Base-by-base conservation (phyloP, 2,329 filamentous ascomycete species). In the Xylaria polymorpha region DNA sequence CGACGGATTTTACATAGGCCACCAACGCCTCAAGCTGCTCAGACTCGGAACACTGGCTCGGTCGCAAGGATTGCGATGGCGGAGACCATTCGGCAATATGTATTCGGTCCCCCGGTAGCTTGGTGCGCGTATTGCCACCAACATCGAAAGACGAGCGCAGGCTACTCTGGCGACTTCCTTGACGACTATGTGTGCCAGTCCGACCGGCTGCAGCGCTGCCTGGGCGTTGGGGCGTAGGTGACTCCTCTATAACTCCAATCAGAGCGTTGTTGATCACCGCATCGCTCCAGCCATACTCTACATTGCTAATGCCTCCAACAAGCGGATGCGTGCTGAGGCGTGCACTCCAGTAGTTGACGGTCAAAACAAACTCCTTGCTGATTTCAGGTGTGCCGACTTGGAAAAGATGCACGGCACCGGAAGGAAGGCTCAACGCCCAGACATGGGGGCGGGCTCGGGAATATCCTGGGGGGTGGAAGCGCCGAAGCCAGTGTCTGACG, bases 301-400 rank as follows among this genome's bases (percentile, higher is more conserved):
- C 92, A 79, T 98, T 99, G 81, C 93, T 97, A 74, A 99, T 92
- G 66, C 94, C 95, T 66, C 96, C 96, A 41, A 95, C 88, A 39
- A 99, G 84, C 2, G 96, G 96, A 78, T 98, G 94, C 71, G 97
- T 98, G 77, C 94, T 97, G 39, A 98, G 85, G 61, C 96, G 89
- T 2, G 96, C 95, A 77, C 94, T 96, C 96, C 96, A 99, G 82
- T 98, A 99, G 81, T 99, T 99, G 75, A 93, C 94, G 1, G 94
- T 97, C 20, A 89, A 91, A 61, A 98, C 94, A 76, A 98, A 99
- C 79, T 99, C 96, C 74, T 92, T 92, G 74, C 94, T 92, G 75
- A 98, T 97, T 75, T 99, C 96, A 0, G 93, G 90, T 0, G 96
- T 99, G 65, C 96, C 96, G 58, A 96, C 96, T 77, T 98, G 94